Evolutionary conservation across 805 yeast genomes (phyloP).

Genomic region (Priceomyces castillae): DNA sequence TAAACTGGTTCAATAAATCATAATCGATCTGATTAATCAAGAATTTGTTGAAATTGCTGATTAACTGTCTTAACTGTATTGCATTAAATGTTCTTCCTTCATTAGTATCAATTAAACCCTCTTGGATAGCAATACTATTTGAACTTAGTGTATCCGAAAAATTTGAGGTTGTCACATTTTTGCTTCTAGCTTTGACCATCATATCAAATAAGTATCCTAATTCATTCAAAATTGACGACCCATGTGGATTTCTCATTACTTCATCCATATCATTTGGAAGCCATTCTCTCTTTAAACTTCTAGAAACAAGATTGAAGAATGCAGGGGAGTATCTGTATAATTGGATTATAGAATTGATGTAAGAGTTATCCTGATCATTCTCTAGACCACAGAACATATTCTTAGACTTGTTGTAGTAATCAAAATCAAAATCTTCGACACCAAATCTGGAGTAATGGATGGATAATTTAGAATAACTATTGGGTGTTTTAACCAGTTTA

Average conservation of each 20-base stretch:
- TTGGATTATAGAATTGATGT: constrained; percentile 72
- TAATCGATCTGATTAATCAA: constrained; percentile 49
- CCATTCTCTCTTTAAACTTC: constrained; percentile 48
- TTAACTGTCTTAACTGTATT: constrained; percentile 40
- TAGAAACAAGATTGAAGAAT: constrained; percentile 61
- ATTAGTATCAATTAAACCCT: constrained; percentile 54
- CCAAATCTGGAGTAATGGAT: constrained; percentile 88
- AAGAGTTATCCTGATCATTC: constrained; percentile 75
- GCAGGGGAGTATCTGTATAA: constrained; percentile 74
- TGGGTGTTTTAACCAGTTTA: constrained; percentile 45
- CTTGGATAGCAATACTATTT: constrained; percentile 45
- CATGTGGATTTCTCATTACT: constrained; percentile 33
- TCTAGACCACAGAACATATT: constrained; percentile 74
- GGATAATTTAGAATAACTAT: constrained; percentile 69
- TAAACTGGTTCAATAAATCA: constrained; percentile 44
- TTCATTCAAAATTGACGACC: constrained; percentile 66
- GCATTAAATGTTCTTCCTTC: constrained; percentile 45
- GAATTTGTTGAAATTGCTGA: constrained; percentile 58
- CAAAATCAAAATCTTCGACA: constrained; percentile 90
- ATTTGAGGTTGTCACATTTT: constrained; percentile 78
- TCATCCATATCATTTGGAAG: constrained; percentile 40
- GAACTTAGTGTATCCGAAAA: constrained; percentile 48
- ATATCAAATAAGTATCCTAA: constrained; percentile 88
- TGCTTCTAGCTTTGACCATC: constrained; percentile 78
- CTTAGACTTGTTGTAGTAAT: constrained; percentile 69